phyloP scores from a whole-genome alignment of 768 basidiomycete genomes.

The Phlegmacium glaucopus region DNA sequence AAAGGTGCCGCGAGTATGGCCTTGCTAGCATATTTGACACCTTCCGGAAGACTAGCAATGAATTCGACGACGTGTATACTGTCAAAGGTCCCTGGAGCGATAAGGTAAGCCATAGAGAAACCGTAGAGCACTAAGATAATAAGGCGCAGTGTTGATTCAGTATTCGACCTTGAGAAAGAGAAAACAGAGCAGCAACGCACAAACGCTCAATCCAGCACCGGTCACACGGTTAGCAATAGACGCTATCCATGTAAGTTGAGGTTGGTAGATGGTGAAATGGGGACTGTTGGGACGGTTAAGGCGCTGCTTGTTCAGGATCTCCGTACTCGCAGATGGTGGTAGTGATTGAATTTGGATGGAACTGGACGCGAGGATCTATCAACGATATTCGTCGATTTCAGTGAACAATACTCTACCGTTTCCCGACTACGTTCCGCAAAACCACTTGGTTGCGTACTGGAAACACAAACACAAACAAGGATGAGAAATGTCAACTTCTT shows the following conservation, averaged over 20 bases:
- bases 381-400: neutral
- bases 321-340: slow-evolving; percentile 50
- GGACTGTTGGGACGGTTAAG: slow-evolving; percentile 87
- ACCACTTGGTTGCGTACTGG: slow-evolving; percentile 42
- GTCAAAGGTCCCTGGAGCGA: slow-evolving; percentile 77
- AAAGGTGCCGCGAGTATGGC: slow-evolving; percentile 81
- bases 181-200: slow-evolving; percentile 43
- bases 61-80: slow-evolving; percentile 73
- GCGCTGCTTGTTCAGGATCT: slow-evolving; percentile 86
- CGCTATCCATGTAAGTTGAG: slow-evolving; percentile 85
- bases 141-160: neutral
- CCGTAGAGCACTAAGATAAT: slow-evolving; percentile 71
- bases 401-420: slow-evolving; percentile 32
- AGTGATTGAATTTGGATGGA: slow-evolving; percentile 63
- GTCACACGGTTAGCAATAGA: slow-evolving; percentile 89
- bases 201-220: slow-evolving; percentile 72
- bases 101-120: slow-evolving; percentile 82
- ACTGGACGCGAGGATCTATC: slow-evolving; percentile 26
- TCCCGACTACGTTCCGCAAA: slow-evolving; percentile 35
- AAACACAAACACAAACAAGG: no score
- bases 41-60: slow-evolving; percentile 68
- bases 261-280: slow-evolving; percentile 96
- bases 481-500: slow-evolving; percentile 18
- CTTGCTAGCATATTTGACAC: slow-evolving; percentile 75
- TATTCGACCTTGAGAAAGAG: no score